Base-by-base conservation (phyloP, 2,329 filamentous ascomycete genomes). In the Botrytis cinerea region DNA sequence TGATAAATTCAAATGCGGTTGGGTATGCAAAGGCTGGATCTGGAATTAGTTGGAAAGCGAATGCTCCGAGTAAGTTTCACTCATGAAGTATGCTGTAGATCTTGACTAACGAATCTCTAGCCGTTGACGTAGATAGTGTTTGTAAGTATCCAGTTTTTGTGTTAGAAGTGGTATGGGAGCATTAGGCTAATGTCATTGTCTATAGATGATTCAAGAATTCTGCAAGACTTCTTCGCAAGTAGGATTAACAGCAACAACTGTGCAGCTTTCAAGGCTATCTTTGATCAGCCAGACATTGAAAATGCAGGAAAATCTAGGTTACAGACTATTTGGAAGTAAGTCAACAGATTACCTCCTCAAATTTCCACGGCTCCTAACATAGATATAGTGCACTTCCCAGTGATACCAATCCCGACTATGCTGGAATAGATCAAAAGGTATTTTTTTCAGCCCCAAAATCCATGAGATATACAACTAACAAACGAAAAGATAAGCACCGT, bases 361-460 rank as follows among this genome's bases (percentile, higher is more conserved):
- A 14, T 25, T 3, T 20, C 28, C 18, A 60, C 9, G 28, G 18
- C 5, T 14, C 22, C 48, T 60, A 60, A 70, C 22, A 45, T 16
- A 32, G 20, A 43, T 45, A 12, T 2, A 70, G 59, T 22, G 59
- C 63, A 71, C 59, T 71, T 12, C 59, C 59, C 22, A 71, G 70
- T 45, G 45, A 71, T 40, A 71, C 32, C 35, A 64, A 71, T 14
- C 59, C 59, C 28, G 35, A 64, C n/a, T 71, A 38, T 51, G 70
- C 70, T 40, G 59, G 70, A 63, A 71, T 71, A 35, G 59, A 71
- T 32, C 54, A 45, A 71, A 71, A 71, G 60, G 70, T 71, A 71
- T 16, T 3, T 32, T 10, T 8, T 7, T 25, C 54, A 38, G 22
- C 20, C 8, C 22, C 35, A 28, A 40, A 64, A 12, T 28, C n/a